phyloP scores from a whole-genome alignment of 441 rosid species.

The Gossypium lobatum region DNA sequence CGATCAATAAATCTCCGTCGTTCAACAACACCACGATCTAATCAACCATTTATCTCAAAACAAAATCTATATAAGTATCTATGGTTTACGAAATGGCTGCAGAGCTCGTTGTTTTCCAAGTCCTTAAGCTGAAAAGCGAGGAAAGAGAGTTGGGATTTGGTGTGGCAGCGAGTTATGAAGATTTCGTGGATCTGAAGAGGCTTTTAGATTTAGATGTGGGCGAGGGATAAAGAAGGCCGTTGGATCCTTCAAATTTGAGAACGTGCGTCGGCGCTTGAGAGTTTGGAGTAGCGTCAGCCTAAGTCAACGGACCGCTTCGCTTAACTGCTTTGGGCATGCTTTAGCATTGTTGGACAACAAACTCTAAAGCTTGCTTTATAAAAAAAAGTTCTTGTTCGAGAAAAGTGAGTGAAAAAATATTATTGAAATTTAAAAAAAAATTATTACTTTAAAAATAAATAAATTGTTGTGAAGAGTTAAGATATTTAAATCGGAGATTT shows the following conservation, averaged over 20 bases:
- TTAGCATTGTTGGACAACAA: not conserved
- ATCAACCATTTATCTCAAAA: not conserved
- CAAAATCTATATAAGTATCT: not conserved
- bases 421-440: too few relatives aligned
- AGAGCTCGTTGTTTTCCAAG: not conserved
- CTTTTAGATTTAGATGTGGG: not conserved
- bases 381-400: not conserved
- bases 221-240: not conserved
- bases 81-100: not conserved
- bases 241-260: not conserved
- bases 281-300: not conserved
- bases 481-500: too few relatives aligned
- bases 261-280: not conserved
- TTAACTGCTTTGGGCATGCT: not conserved
- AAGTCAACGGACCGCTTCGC: slow-evolving; percentile 4
- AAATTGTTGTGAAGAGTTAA: too few relatives aligned
- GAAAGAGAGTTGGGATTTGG: not conserved
- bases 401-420: not conserved
- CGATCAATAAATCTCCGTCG: not conserved
- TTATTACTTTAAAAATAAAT: too few relatives aligned
- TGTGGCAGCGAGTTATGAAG: not conserved
- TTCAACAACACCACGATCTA: slow-evolving; percentile 7
- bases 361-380: not conserved
- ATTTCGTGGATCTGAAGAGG: not conserved
- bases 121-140: not conserved